Evolutionary conservation across 2,329 filamentous ascomycete species (phyloP).

Genomic region (Colletotrichum filicis): DNA sequence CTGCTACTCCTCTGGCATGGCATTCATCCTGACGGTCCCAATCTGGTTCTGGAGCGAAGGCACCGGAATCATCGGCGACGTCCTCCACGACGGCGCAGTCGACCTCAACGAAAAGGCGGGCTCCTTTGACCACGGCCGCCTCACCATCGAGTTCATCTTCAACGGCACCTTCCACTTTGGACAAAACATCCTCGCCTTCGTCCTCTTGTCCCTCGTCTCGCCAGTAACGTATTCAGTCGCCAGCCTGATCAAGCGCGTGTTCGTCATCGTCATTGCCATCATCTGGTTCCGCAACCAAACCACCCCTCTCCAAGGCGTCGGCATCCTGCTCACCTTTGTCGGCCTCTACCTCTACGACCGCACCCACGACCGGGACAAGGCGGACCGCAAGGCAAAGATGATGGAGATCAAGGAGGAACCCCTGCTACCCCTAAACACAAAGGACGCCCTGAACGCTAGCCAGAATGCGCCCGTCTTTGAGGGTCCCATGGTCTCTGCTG

Average conservation of each 20-base stretch:
- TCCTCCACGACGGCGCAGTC: slow-evolving; percentile 84
- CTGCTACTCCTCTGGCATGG: slow-evolving; percentile 95
- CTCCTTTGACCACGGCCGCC: slow-evolving; percentile 79
- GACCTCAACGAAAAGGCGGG: slow-evolving; percentile 69
- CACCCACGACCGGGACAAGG: slow-evolving; percentile 87
- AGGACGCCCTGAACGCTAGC: slow-evolving; percentile 46
- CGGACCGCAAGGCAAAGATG: slow-evolving; percentile 82
- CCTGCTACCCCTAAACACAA: slow-evolving; percentile 74
- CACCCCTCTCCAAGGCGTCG: slow-evolving; percentile 82
- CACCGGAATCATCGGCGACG: slow-evolving; percentile 78
- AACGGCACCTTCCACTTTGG: slow-evolving; percentile 97
- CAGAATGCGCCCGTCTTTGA: slow-evolving; percentile 49
- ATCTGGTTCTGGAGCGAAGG: slow-evolving; percentile 97
- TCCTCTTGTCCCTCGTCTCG: slow-evolving; percentile 91
- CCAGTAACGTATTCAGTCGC: slow-evolving; percentile 98
- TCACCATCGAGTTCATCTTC: slow-evolving; percentile 89
- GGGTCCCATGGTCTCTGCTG: slow-evolving; percentile 44
- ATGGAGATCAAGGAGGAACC: slow-evolving; percentile 64
- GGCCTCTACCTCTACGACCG: slow-evolving; percentile 97
- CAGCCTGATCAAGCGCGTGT: slow-evolving; percentile 95
- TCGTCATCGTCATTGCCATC: slow-evolving; percentile 94
- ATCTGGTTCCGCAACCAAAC: slow-evolving; percentile 96
- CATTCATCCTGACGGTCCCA: slow-evolving; percentile 87
- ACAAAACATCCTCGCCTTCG: slow-evolving; percentile 95
- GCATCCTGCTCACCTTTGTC: slow-evolving; percentile 89